Evolutionary conservation across 2,329 filamentous ascomycete species (phyloP).

Genomic region (Graphilbum ipis-grandicollis): DNA sequence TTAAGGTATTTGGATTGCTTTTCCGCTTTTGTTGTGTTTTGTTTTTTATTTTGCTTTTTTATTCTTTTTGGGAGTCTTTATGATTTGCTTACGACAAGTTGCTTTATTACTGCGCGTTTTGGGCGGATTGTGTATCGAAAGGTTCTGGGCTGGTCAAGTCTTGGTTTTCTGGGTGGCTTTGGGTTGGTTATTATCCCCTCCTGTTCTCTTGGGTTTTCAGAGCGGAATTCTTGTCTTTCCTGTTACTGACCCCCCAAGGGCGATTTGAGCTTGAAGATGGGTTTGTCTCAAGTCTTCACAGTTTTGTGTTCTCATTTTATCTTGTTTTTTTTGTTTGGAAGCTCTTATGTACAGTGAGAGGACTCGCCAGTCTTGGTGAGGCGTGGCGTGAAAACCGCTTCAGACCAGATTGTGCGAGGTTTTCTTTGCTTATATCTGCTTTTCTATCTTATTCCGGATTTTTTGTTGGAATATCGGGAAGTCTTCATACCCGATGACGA

Average conservation of each 20-base stretch:
- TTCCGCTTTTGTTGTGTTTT: slow-evolving; percentile 1
- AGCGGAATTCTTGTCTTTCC: too few relatives aligned
- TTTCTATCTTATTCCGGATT: slow-evolving; percentile 10
- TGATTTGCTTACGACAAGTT: background rate
- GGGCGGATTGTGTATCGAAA: too few relatives aligned
- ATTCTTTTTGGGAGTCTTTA: slow-evolving; percentile 1
- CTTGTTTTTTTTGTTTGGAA: background rate
- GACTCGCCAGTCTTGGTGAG: slow-evolving; percentile 5
- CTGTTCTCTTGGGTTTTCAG: too few relatives aligned
- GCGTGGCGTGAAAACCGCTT: slow-evolving; percentile 7
- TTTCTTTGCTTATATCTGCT: slow-evolving; percentile 7
- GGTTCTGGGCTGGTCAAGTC: too few relatives aligned
- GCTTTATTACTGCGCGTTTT: too few relatives aligned
- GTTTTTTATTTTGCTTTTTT: slow-evolving; percentile 2
- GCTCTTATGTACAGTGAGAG: slow-evolving; percentile 2
- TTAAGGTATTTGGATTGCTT: slow-evolving; percentile 1
- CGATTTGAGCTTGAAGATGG: background rate
- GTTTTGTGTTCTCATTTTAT: slow-evolving; percentile 4
- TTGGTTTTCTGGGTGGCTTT: too few relatives aligned
- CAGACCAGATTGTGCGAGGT: slow-evolving; percentile 4
- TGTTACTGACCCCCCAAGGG: background rate
- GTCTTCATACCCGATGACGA: too few relatives aligned
- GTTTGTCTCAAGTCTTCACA: too few relatives aligned
- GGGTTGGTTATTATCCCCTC: too few relatives aligned
- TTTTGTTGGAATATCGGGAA: too few relatives aligned